Conservation (phyloP, 768 basidiomycete genomes). For the Infundibulicybe gibba region DNA sequence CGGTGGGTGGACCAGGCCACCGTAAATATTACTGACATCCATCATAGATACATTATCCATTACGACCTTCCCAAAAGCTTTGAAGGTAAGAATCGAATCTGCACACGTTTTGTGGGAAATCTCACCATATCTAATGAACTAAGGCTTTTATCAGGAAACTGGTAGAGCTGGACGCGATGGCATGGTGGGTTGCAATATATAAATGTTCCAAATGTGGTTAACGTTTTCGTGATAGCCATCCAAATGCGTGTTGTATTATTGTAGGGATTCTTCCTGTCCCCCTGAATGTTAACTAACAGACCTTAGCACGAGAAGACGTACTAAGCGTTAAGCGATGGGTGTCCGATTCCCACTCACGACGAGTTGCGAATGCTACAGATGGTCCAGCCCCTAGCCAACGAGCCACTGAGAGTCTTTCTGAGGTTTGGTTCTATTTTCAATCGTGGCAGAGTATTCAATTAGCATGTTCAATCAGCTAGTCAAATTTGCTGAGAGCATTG, state of each 20-base stretch:
- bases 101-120: too few relatives aligned
- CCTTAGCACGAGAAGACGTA: conserved; percentile 73
- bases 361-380: conserved; percentile 39
- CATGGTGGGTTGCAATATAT: conserved; percentile 35
- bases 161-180: conserved; percentile 77
- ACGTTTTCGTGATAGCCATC: conserved; percentile 46
- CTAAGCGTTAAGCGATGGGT: conserved; percentile 52
- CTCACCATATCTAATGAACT: neutral
- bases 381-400: conserved; percentile 67
- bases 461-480: conserved; percentile 22
- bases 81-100: conserved; percentile 49
- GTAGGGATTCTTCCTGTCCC: conserved; percentile 32
- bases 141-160: conserved; percentile 88
- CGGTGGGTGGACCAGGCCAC: conserved; percentile 32
- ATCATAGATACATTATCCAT: conserved; percentile 67
- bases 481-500: conserved; percentile 54
- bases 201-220: too few relatives aligned
- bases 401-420: conserved; percentile 56
- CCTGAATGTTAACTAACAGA: neutral
- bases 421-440: conserved; percentile 36
- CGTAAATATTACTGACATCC: neutral
- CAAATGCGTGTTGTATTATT: conserved; percentile 82
- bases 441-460: neutral
- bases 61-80: conserved; percentile 82
- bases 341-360: conserved; percentile 37